phyloP scores from a whole-genome alignment of 176 grass and related monocot species.

The Bolboschoenus planiculmis region DNA sequence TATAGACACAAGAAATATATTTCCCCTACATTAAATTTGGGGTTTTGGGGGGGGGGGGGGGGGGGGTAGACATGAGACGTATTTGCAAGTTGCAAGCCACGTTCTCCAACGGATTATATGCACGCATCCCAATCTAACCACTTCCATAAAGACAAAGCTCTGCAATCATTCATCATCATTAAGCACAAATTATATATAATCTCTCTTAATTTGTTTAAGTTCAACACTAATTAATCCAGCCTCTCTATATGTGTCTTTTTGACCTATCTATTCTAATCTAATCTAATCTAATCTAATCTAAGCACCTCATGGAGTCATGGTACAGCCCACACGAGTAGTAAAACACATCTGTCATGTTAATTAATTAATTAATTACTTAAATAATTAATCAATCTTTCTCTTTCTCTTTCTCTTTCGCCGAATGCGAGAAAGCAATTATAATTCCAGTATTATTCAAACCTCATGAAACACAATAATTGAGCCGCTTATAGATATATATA shows the following conservation, averaged over 20 bases:
- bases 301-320: conserved; percentile 22
- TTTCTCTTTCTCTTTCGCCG: background rate
- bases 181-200: background rate
- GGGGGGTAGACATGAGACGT: background rate
- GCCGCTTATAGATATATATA: conserved; percentile 1
- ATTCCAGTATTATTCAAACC: conserved; percentile 16
- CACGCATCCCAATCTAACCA: conserved; percentile 21
- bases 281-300: background rate
- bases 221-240: background rate
- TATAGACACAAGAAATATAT: background rate
- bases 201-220: conserved; percentile 3
- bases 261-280: background rate
- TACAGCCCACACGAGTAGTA: conserved; percentile 27
- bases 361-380: background rate
- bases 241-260: background rate
- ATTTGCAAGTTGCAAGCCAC: conserved; percentile 11
- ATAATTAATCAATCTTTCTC: background rate
- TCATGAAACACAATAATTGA: conserved; percentile 21
- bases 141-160: conserved; percentile 23
- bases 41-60: too few species aligned
- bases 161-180: conserved; percentile 26
- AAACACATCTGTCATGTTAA: conserved; percentile 20
- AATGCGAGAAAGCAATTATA: background rate
- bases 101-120: conserved; percentile 10
- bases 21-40: background rate